Evolutionary conservation across 2,329 filamentous ascomycete species (phyloP).

Genomic region (Aspergillus glaucus): DNA sequence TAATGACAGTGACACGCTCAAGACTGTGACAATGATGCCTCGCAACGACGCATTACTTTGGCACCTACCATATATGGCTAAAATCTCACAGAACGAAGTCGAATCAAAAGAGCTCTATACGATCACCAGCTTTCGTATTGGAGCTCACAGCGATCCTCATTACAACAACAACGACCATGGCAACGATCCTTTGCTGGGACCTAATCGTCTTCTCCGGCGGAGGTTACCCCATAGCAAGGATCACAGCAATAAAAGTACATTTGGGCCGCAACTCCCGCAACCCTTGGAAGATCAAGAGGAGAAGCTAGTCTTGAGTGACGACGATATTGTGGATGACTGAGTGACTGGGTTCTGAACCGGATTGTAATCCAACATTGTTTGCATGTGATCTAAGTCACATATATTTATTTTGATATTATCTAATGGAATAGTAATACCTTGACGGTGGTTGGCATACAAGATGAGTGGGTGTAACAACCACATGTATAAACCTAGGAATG

Average conservation of each 20-base stretch:
- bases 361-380: background rate
- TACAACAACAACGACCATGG: background rate
- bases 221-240: slow-evolving; percentile 32
- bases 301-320: slow-evolving; percentile 69
- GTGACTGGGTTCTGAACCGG: background rate
- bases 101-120: slow-evolving; percentile 57
- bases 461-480: no score
- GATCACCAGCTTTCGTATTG: slow-evolving; percentile 48
- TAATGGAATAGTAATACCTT: slow-evolving; percentile 7
- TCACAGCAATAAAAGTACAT: slow-evolving; percentile 17
- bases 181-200: background rate
- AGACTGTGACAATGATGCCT: slow-evolving; percentile 26
- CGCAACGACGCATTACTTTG: slow-evolving; percentile 57
- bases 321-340: slow-evolving; percentile 71
- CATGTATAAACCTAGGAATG: no score
- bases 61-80: slow-evolving; percentile 75
- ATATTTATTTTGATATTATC: no score
- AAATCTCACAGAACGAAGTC: slow-evolving; percentile 46
- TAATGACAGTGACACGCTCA: slow-evolving; percentile 2
- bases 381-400: no score
- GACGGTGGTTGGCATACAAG: no score
- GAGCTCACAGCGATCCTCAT: slow-evolving; percentile 7
- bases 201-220: background rate
- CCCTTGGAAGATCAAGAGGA: slow-evolving; percentile 48
- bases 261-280: slow-evolving; percentile 17